Percentiles rank a stretch among this genome's conserved stretches.
Conservation (phyloP, 1,284 basidiomycete species). For the Heterobasidion annosum region DNA sequence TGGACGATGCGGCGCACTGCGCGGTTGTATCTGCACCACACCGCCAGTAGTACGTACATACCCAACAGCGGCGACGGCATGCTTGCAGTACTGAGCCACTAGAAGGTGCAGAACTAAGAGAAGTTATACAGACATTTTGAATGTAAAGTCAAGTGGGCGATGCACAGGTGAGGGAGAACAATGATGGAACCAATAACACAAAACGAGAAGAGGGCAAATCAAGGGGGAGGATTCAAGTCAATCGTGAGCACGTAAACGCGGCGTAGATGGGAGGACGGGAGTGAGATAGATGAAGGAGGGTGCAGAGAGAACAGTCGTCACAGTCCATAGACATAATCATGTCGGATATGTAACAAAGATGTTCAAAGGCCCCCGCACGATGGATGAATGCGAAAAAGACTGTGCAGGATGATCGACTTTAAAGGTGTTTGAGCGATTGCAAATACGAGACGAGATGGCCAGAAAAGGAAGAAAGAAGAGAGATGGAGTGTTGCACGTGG, state of each 20-base stretch:
- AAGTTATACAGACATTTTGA: slow-evolving; percentile 2
- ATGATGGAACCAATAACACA: not conserved
- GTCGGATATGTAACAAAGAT: not conserved
- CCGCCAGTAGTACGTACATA: slow-evolving; percentile 10
- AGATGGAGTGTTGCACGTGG: slow-evolving; percentile 6
- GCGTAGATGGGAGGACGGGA: not conserved
- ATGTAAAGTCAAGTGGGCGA: slow-evolving; percentile 2
- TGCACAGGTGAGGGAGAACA: not conserved
- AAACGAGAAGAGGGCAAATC: not conserved
- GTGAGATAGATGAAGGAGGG: not conserved
- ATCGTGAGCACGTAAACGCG: not conserved
- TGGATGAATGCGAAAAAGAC: not conserved
- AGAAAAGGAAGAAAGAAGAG: slow-evolving; percentile 2
- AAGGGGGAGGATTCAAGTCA: not conserved
- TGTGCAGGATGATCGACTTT: not conserved
- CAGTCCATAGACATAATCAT: not conserved
- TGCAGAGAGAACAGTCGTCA: not conserved
- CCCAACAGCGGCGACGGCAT: slow-evolving; percentile 8
- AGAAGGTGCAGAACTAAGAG: not conserved
- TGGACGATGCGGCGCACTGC: slow-evolving; percentile 10
- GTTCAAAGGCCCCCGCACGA: not conserved
- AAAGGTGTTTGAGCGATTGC: not conserved
- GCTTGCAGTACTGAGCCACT: not conserved
- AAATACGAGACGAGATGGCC: slow-evolving; percentile 2
- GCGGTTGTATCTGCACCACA: slow-evolving; percentile 10